Conservation (phyloP, 805 yeast genomes). For the Metschnikowia kunwiensis region DNA sequence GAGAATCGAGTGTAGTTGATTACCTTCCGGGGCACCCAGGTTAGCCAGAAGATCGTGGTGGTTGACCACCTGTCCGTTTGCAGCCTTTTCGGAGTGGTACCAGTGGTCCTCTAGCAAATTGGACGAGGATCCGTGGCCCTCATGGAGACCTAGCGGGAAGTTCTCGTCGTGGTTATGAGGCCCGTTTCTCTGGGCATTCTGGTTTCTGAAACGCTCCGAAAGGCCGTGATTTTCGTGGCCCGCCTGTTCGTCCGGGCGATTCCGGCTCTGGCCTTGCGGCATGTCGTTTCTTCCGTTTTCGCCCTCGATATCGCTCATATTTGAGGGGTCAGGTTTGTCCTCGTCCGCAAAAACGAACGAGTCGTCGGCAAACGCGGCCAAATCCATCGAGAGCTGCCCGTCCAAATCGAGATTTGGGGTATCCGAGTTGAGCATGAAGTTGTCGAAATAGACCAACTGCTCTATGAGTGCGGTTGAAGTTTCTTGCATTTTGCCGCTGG, state of each 20-base stretch:
- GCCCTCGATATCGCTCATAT: conserved; percentile 13
- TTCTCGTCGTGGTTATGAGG: not conserved
- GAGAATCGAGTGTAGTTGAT: conserved; percentile 10
- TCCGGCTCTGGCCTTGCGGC: not conserved
- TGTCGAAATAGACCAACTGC: conserved; percentile 77
- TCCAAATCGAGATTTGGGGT: conserved; percentile 41
- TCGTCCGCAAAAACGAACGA: conserved; percentile 80
- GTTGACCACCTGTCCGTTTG: no score
- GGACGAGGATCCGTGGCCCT: not conserved
- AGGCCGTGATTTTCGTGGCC: not conserved
- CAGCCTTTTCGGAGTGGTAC: not conserved
- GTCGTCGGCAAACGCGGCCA: conserved; percentile 81
- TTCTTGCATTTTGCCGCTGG: conserved; percentile 16
- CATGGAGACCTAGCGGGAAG: not conserved
- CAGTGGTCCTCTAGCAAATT: not conserved
- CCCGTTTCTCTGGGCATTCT: not conserved
- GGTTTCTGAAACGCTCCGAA: not conserved
- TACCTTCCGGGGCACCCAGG: conserved; percentile 3
- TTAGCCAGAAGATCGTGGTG: not conserved
- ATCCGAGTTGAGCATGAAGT: conserved; percentile 49
- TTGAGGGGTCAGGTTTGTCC: conserved; percentile 52
- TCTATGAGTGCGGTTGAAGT: conserved; percentile 54
- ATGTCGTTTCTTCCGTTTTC: conserved; percentile 14
- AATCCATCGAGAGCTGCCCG: conserved; percentile 48
- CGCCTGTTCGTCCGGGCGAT: not conserved